Conservation (phyloP, 2,329 filamentous ascomycete species). For the Malbranchea zuffiana region DNA sequence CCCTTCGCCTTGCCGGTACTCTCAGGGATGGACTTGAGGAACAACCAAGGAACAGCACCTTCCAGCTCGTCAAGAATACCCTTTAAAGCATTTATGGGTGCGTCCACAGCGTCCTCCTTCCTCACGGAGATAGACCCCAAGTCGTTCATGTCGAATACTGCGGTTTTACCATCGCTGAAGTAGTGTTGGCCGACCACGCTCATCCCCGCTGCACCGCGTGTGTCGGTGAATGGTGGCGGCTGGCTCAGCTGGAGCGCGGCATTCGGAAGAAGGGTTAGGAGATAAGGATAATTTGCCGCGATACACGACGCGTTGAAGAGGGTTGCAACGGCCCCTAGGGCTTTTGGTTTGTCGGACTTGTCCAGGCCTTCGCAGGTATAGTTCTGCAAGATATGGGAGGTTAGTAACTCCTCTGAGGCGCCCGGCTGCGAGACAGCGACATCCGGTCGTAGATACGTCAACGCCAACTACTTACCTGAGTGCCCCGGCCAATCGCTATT, state of each 20-base stretch:
- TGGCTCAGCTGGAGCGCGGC: slow-evolving; percentile 46
- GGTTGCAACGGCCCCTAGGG: slow-evolving; percentile 63
- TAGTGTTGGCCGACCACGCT: slow-evolving; percentile 66
- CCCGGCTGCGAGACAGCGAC: background rate
- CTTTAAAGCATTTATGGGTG: slow-evolving; percentile 49
- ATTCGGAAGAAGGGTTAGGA: slow-evolving; percentile 53
- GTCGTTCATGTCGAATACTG: slow-evolving; percentile 63
- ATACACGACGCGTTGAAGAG: slow-evolving; percentile 84
- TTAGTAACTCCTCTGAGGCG: background rate
- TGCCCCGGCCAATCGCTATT: slow-evolving; percentile 77
- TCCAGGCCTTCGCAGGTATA: slow-evolving; percentile 67
- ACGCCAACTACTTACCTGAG: slow-evolving; percentile 35
- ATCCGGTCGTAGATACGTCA: background rate
- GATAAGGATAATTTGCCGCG: slow-evolving; percentile 55
- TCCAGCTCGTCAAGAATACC: slow-evolving; percentile 51
- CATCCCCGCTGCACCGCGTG: slow-evolving; percentile 46
- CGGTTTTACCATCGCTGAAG: slow-evolving; percentile 59
- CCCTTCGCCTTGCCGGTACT: slow-evolving; percentile 57
- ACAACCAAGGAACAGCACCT: slow-evolving; percentile 69
- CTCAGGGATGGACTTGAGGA: slow-evolving; percentile 45
- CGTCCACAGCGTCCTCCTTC: slow-evolving; percentile 51
- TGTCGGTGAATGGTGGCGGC: slow-evolving; percentile 25
- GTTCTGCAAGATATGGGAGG: slow-evolving; percentile 46
- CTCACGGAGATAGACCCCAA: slow-evolving; percentile 53
- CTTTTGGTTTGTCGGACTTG: slow-evolving; percentile 49